phyloP scores from a whole-genome alignment of 2,329 filamentous ascomycete species.

The Penicillium decumbens region DNA sequence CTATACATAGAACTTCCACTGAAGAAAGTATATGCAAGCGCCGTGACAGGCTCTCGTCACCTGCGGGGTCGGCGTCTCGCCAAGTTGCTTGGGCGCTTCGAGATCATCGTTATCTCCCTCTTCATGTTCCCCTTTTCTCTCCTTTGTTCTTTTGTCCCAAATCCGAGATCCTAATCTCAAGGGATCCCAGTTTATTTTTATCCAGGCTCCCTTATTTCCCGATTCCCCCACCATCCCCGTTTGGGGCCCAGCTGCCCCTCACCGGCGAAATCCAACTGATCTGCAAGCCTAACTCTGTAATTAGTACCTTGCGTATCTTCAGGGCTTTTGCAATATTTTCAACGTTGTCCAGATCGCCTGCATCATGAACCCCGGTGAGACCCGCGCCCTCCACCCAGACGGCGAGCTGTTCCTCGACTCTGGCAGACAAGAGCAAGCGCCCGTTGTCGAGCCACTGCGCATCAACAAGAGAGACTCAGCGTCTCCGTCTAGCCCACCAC shows the following conservation, averaged over 20 bases:
- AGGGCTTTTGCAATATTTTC: constrained; percentile 9
- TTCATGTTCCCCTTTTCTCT: not conserved
- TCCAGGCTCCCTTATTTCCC: constrained; percentile 1
- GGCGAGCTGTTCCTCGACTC: constrained; percentile 69
- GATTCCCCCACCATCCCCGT: constrained; percentile 1
- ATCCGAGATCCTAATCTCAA: not conserved
- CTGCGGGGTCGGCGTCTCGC: not conserved
- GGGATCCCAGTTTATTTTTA: constrained; percentile 7
- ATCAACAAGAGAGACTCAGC: constrained; percentile 76
- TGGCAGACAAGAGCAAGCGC: constrained; percentile 44
- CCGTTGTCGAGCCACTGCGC: constrained; percentile 75
- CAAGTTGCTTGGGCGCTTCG: not conserved
- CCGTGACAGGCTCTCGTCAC: not conserved
- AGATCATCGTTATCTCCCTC: not conserved
- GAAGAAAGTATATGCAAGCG: not conserved
- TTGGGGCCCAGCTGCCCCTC: constrained; percentile 12
- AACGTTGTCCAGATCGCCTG: constrained; percentile 4
- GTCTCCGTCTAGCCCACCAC: constrained; percentile 46
- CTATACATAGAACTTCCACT: not conserved
- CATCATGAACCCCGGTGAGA: constrained; percentile 43
- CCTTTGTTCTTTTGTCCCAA: not conserved
- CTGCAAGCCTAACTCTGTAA: constrained; percentile 15
- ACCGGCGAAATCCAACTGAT: constrained; percentile 9
- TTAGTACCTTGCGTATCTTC: constrained; percentile 8
- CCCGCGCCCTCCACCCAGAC: constrained; percentile 63